Base-by-base conservation (phyloP, 1,284 basidiomycete species). In the Fomitiporia mediterranea region DNA sequence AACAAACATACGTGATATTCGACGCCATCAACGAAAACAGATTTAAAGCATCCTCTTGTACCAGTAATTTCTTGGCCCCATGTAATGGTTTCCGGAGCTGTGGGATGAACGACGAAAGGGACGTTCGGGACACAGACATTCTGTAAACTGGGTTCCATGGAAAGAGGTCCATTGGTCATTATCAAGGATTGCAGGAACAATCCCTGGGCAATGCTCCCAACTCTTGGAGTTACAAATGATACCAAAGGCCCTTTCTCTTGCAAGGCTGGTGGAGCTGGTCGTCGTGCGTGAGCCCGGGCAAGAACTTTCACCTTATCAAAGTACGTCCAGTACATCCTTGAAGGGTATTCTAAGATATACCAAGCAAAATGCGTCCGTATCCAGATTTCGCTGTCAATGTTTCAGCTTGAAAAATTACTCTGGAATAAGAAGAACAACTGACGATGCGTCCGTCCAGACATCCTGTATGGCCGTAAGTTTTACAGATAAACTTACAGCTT, bases 331-430 rank as follows among this genome's bases (percentile, higher is more conserved):
- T 54, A 58, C 3, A 8, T 11, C 5, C 25, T 21, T 13, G 54
- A 30, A 0, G 84, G 83, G 2, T 59, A 57, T 9, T 73, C 72
- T 2, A 86, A 70, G 55, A 86, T 82, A 61, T 87, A 86, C 84
- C 84, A 86, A 0, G 83, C 82, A 63, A 68, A 60, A 23, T 64
- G 28, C 1, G 77, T 79, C 25, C 69, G 65, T 28, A 79, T 60
- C 53, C 74, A 77, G 7, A 77, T 70, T 42, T 72, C 72, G 34
- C 73, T 72, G 52, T 2, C 46, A 2, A 21, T 38, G 53, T 53
- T 58, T 46, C 44, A 61, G 39, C 38, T 42, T n/a, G n/a, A n/a
- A n/a, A n/a, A n/a, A 19, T 34, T n/a, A 44, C 7, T 21, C 6
- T 44, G 34, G 15, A 7, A 57, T 8, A 23, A 23, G 38, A 17